Evolutionary conservation across 768 basidiomycete species (phyloP).

Genomic region (Mrakia frigida): DNA sequence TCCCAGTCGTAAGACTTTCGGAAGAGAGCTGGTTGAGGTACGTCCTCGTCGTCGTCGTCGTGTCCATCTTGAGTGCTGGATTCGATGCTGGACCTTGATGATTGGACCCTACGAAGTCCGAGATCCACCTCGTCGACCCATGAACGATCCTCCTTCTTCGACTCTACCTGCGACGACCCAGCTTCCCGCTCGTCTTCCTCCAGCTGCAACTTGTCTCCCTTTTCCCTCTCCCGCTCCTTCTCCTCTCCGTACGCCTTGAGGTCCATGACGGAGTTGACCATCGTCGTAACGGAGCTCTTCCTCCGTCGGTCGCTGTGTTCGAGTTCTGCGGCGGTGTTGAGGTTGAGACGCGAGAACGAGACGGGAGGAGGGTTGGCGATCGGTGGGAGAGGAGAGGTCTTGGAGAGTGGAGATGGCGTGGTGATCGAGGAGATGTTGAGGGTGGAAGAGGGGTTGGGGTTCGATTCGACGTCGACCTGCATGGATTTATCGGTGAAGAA

Average conservation of each 20-base stretch:
- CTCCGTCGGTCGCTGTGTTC: neutral
- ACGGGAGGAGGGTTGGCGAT: neutral
- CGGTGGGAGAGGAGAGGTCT: neutral
- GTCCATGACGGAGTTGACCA: constrained; percentile 20
- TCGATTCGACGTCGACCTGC: neutral
- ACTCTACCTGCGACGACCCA: neutral
- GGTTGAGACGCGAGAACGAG: neutral
- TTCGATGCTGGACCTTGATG: neutral
- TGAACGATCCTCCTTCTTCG: neutral
- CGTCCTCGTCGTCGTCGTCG: neutral
- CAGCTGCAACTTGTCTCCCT: neutral
- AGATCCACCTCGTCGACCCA: constrained; percentile 18
- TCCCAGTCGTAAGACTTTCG: constrained; percentile 2
- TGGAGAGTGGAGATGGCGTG: neutral
- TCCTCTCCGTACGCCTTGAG: constrained; percentile 6
- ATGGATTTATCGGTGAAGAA: constrained; percentile 11
- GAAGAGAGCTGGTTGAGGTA: neutral
- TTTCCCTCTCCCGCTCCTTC: neutral
- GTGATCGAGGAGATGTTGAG: too few species aligned
- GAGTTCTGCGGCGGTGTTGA: constrained; percentile 1
- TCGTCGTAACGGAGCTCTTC: constrained; percentile 7
- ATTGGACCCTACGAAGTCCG: neutral
- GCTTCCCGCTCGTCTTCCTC: neutral
- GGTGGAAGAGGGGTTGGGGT: neutral
- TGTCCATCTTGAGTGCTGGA: neutral